Evolutionary conservation across 2,329 filamentous ascomycete genomes (phyloP).

Genomic region (Cryphonectria nitschkei): DNA sequence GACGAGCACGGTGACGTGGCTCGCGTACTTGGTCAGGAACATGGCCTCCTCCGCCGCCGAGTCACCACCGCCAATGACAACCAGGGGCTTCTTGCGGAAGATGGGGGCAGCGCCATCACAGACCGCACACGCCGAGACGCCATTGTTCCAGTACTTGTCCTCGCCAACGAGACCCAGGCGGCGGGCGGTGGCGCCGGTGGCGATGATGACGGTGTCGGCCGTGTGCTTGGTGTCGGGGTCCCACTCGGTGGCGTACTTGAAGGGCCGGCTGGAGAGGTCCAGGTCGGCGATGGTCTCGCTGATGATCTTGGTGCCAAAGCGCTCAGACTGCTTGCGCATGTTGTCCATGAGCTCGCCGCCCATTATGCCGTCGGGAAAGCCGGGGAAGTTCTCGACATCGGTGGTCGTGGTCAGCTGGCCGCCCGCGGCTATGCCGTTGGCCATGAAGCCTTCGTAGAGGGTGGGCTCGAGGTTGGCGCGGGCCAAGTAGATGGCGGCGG

Average conservation of each 20-base stretch:
- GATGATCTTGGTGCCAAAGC: constrained; percentile 91
- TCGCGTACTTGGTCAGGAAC: constrained; percentile 96
- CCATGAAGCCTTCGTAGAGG: constrained; percentile 97
- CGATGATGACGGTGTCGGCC: constrained; percentile 89
- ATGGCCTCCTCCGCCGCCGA: constrained; percentile 96
- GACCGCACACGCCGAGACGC: constrained; percentile 93
- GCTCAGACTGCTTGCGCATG: constrained; percentile 89
- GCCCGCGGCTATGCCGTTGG: constrained; percentile 93
- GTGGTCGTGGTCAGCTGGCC: constrained; percentile 98
- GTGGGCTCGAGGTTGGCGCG: constrained; percentile 94
- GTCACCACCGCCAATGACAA: constrained; percentile 95
- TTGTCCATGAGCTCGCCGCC: constrained; percentile 90
- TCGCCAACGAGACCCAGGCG: constrained; percentile 84
- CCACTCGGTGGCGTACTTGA: constrained; percentile 93
- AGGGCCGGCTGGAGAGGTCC: constrained; percentile 81
- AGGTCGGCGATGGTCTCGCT: constrained; percentile 90
- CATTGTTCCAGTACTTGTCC: constrained; percentile 96
- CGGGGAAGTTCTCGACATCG: constrained; percentile 97
- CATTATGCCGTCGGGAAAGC: constrained; percentile 88
- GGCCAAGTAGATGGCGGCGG: constrained; percentile 93
- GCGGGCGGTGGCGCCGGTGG: constrained; percentile 90
- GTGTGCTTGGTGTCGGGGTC: constrained; percentile 82
- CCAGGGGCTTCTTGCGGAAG: constrained; percentile 93
- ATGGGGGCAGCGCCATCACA: constrained; percentile 97
- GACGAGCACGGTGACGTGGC: constrained; percentile 92